Percentiles rank a stretch among this genome's conserved stretches.
Conservation (phyloP, 129 eudicot species). For the Sambucus nigra region DNA sequence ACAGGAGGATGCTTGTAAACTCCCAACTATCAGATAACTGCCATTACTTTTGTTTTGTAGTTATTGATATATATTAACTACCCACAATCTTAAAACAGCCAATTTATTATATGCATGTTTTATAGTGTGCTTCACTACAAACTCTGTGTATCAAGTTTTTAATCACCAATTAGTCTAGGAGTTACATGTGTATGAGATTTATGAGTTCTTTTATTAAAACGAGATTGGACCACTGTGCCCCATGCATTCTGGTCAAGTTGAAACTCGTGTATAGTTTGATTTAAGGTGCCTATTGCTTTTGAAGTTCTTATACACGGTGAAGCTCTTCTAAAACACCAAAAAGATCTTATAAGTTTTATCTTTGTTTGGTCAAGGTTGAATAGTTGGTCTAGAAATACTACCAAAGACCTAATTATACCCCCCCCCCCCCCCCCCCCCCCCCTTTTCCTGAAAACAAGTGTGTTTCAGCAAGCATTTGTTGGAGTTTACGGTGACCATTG, state of each 20-base stretch:
- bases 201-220: not conserved
- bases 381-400: too few relatives aligned
- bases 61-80: not conserved
- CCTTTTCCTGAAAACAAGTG: not conserved
- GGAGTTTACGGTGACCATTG: not conserved
- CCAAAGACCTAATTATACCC: too few relatives aligned
- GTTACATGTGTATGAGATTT: not conserved
- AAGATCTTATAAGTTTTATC: not conserved
- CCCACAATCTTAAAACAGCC: not conserved
- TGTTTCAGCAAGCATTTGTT: not conserved
- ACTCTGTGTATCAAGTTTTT: not conserved
- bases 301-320: not conserved
- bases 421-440: too few relatives aligned
- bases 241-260: not conserved
- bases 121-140: not conserved
- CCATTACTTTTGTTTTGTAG: not conserved
- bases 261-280: too few relatives aligned
- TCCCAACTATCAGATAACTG: not conserved
- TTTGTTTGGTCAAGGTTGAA: too few relatives aligned
- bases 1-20: constrained; percentile 97
- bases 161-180: not conserved
- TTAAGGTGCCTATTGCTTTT: not conserved
- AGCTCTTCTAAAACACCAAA: not conserved
- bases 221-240: too few relatives aligned
- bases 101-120: not conserved